Evolutionary conservation across 2,329 filamentous ascomycete genomes (phyloP), one percentile per base, ranked within the genome.

Genomic region (Cercospora zeae-maydis): DNA sequence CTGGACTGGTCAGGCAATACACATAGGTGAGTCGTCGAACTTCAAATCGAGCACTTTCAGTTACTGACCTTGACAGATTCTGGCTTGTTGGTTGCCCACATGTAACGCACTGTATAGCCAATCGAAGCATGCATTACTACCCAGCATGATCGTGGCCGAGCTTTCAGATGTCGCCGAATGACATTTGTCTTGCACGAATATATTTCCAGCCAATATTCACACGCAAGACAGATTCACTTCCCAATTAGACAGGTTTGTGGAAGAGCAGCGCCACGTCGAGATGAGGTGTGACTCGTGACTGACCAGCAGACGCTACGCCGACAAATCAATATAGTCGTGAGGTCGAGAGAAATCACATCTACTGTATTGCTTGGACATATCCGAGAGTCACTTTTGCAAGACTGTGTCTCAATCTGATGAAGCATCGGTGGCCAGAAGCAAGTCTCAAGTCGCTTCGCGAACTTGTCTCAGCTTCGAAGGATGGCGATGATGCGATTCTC

Each of bases 1-100:
- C 61, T 79, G 82, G 68, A 81, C 80, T 11, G 80, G 80, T 3
- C 76, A 79, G 71, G 76, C 76, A 63, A 72, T 82, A 34, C 76
- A 78, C 67, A 76, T 82, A 56, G 77, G 76, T 76, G 59, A 70
- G 73, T 71, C 7, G 10, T 16, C 3, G 21, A 9, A 27, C 19
- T n/a, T 34, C 11, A 4, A 16, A 1, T 34, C 11, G 8, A 33
- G 34, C 14, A 2, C 2, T 24, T 4, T 14, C 1, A 14, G n/a
- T 33, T 16, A 11, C 34, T 58, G 45, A 47, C 5, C 1, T 7
- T 14, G 11, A 24, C 33, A 67, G 65, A 67, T 54, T 65, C 65
- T 10, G 65, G 65, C 5, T 62, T 67, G n/a, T 31, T 59, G 1
- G 58, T 67, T 19, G 65, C 53, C 1, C 63, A 67, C 30, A 67